A percentile compares a stretch with the other conserved stretches of the same genome.
phyloP scores from a whole-genome alignment of 116 monocot species.

The Iris pallida region DNA sequence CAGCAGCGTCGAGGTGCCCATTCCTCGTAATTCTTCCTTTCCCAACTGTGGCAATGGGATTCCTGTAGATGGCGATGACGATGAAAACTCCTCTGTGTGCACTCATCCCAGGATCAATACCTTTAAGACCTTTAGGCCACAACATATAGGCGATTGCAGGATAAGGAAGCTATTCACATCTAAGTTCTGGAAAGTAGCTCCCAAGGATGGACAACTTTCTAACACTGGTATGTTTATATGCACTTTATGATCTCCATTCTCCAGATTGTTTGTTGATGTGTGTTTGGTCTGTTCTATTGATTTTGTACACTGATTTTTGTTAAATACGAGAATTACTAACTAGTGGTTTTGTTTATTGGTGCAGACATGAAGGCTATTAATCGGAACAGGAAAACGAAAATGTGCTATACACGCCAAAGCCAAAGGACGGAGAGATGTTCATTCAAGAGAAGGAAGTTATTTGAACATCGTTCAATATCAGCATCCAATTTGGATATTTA shows the following conservation, averaged over 20 bases:
- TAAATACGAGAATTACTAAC: no score
- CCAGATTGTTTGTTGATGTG: no score
- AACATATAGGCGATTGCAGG: constrained; percentile 27
- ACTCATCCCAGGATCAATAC: constrained; percentile 19
- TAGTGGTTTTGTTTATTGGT: constrained; percentile 1
- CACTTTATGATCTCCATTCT: background rate
- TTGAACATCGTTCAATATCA: constrained; percentile 6
- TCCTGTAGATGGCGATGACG: constrained; percentile 27
- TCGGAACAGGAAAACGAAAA: constrained; percentile 14
- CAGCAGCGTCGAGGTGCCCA: constrained; percentile 25
- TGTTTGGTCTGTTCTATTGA: no score
- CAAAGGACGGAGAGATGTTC: constrained; percentile 21
- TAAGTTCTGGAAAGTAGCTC: constrained; percentile 35
- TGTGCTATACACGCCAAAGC: constrained; percentile 21
- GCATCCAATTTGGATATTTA: background rate
- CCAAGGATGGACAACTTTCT: constrained; percentile 25
- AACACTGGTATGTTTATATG: constrained; percentile 16
- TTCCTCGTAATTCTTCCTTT: constrained; percentile 8
- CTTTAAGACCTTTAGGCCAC: constrained; percentile 20
- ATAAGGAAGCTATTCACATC: constrained; percentile 32
- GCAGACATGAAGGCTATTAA: constrained; percentile 14
- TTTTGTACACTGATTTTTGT: no score
- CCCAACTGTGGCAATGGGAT: constrained; percentile 5
- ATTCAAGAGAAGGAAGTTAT: constrained; percentile 31
- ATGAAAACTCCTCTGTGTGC: constrained; percentile 33